A percentile compares a stretch with the other conserved stretches of the same genome.
phyloP scores from a whole-genome alignment of 495 filamentous ascomycete genomes.

The Trichoderma virens region DNA sequence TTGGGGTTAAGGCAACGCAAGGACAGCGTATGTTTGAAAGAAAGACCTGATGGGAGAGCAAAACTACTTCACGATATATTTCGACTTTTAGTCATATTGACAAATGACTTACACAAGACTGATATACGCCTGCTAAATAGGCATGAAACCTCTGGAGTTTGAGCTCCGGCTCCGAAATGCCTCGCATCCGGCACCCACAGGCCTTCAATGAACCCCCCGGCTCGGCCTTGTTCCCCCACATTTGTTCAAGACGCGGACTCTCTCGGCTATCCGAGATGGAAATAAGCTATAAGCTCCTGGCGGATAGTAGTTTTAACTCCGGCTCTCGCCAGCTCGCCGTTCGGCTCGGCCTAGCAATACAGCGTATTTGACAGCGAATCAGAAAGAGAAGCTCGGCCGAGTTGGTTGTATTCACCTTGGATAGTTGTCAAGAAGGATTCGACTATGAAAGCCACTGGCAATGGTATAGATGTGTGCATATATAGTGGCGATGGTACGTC shows the following conservation, averaged over 20 bases:
- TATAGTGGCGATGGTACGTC: too few species aligned
- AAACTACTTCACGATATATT: too few species aligned
- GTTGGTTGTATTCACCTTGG: background rate
- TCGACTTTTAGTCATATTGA: too few species aligned
- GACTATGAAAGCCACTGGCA: background rate
- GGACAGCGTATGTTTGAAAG: too few species aligned
- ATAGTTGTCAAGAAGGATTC: background rate
- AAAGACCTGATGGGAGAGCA: too few species aligned
- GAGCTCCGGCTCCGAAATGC: background rate
- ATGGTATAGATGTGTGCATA: too few species aligned
- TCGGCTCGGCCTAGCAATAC: background rate
- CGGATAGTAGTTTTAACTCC: background rate
- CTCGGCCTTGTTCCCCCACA: constrained; percentile 12
- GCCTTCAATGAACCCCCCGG: too few species aligned
- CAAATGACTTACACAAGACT: too few species aligned
- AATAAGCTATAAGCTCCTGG: too few species aligned
- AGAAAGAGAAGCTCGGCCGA: background rate
- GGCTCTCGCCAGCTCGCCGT: background rate
- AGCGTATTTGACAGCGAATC: background rate
- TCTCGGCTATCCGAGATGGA: constrained; percentile 7
- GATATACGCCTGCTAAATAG: background rate
- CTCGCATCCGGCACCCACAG: too few species aligned
- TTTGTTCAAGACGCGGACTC: background rate
- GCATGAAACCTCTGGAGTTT: too few species aligned
- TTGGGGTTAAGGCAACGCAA: too few species aligned